Evolutionary conservation across 2,329 filamentous ascomycete species (phyloP).

Genomic region (Curvularia spicifera): DNA sequence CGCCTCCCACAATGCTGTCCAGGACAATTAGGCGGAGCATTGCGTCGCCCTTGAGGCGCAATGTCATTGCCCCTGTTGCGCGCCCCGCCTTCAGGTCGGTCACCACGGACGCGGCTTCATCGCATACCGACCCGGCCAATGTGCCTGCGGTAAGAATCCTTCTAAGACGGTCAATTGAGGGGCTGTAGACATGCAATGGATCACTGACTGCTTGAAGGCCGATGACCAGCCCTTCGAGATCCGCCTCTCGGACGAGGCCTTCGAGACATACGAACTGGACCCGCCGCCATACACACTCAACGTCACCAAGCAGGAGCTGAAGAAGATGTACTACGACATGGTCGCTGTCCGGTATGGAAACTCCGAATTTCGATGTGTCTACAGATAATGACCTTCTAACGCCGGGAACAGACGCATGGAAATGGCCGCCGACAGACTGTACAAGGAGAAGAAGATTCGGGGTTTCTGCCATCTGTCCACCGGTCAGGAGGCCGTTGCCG

Average conservation of each 20-base stretch:
- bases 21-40: conserved; percentile 50
- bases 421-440: conserved; percentile 97
- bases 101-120: conserved; percentile 92
- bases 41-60: conserved; percentile 50
- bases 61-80: conserved; percentile 43
- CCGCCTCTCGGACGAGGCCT: conserved; percentile 95
- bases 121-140: conserved; percentile 81
- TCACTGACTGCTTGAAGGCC: conserved; percentile 63
- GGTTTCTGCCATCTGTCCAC: conserved; percentile 99
- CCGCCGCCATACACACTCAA: conserved; percentile 91
- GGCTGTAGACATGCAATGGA: conserved; percentile 5
- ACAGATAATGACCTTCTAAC: conserved; percentile 19
- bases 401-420: conserved; percentile 82
- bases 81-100: conserved; percentile 67
- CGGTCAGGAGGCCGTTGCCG: conserved; percentile 95
- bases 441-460: conserved; percentile 99
- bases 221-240: conserved; percentile 94
- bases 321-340: conserved; percentile 99
- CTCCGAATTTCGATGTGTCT: neutral
- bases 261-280: conserved; percentile 99
- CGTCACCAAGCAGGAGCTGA: conserved; percentile 96
- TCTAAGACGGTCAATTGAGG: conserved; percentile 5
- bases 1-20: conserved; percentile 47
- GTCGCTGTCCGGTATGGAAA: conserved; percentile 82
- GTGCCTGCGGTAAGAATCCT: conserved; percentile 66